phyloP scores from a whole-genome alignment of 2,329 filamentous ascomycete species.

The Dothideomycetidae sp. region DNA sequence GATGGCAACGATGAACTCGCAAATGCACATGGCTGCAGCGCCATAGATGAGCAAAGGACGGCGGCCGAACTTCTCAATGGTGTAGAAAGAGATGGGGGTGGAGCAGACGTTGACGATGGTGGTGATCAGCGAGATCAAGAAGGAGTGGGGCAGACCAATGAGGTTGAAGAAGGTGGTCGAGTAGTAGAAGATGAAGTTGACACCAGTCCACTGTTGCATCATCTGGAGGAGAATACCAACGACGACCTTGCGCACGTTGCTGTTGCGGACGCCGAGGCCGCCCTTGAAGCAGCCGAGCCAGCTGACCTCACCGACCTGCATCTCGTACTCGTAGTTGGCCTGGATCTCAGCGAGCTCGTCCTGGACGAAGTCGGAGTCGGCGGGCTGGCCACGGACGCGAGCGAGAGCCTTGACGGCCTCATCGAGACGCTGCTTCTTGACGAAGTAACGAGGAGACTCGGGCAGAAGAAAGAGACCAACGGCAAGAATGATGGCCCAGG shows the following conservation, averaged over 20 bases:
- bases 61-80: conserved; percentile 69
- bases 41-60: conserved; percentile 66
- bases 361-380: conserved; percentile 59
- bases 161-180: conserved; percentile 74
- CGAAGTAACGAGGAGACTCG: conserved; percentile 72
- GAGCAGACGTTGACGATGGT: conserved; percentile 79
- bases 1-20: conserved; percentile 76
- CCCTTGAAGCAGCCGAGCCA: conserved; percentile 53
- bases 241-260: conserved; percentile 34
- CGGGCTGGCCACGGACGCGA: conserved; percentile 59
- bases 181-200: conserved; percentile 70
- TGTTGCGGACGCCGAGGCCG: conserved; percentile 37
- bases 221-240: conserved; percentile 34
- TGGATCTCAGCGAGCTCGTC: conserved; percentile 73
- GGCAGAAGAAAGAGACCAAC: conserved; percentile 60
- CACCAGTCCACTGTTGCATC: conserved; percentile 55
- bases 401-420: conserved; percentile 50
- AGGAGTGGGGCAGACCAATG: conserved; percentile 59
- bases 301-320: conserved; percentile 47
- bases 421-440: conserved; percentile 60
- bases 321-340: conserved; percentile 79
- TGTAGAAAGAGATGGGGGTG: conserved; percentile 78
- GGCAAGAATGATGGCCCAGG: conserved; percentile 64
- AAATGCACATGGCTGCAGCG: conserved; percentile 66
- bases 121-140: conserved; percentile 74